These are phyloP conservation scores for Arachnopeziza araneosa DNA, from an alignment of 2,329 filamentous ascomycete genomes.

Conservation along the genomic window DNA sequence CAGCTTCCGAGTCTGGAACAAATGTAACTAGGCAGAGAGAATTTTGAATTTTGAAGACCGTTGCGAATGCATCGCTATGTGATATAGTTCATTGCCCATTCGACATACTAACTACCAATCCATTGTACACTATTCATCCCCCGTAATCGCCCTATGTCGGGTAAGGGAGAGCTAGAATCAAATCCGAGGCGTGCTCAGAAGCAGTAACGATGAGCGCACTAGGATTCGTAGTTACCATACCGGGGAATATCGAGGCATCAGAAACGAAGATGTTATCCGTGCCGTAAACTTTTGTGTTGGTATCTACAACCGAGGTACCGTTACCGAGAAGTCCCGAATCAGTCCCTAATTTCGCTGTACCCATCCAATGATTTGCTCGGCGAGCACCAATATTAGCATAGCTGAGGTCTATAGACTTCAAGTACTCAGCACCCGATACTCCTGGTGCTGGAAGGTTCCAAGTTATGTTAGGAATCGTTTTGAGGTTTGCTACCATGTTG, in stretches of 20 bases:
- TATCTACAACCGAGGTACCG: slow-evolving; percentile 56
- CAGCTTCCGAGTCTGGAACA: background rate
- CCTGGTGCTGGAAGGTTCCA: slow-evolving; percentile 49
- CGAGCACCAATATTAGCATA: slow-evolving; percentile 25
- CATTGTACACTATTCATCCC: background rate
- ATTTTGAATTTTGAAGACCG: background rate
- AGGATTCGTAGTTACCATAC: background rate
- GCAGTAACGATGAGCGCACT: slow-evolving; percentile 59
- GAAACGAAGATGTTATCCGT: slow-evolving; percentile 65
- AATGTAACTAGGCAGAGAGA: background rate
- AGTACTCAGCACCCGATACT: slow-evolving; percentile 49
- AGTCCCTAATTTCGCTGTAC: slow-evolving; percentile 33
- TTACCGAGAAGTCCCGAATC: slow-evolving; percentile 32
- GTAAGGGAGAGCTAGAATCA: slow-evolving; percentile 24
- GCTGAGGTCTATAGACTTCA: slow-evolving; percentile 36
- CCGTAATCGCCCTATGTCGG: background rate
- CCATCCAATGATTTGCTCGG: slow-evolving; percentile 33
- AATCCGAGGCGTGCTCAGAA: slow-evolving; percentile 43
- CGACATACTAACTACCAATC: background rate
- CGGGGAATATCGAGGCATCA: slow-evolving; percentile 62
- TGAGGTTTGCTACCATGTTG: slow-evolving; percentile 49
- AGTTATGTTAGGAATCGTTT: slow-evolving; percentile 48
- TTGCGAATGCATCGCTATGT: background rate
- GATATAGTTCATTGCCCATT: background rate
- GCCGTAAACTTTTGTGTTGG: slow-evolving; percentile 58